phyloP scores from a whole-genome alignment of 495 filamentous ascomycete species.

The Chaetomium tenue region DNA sequence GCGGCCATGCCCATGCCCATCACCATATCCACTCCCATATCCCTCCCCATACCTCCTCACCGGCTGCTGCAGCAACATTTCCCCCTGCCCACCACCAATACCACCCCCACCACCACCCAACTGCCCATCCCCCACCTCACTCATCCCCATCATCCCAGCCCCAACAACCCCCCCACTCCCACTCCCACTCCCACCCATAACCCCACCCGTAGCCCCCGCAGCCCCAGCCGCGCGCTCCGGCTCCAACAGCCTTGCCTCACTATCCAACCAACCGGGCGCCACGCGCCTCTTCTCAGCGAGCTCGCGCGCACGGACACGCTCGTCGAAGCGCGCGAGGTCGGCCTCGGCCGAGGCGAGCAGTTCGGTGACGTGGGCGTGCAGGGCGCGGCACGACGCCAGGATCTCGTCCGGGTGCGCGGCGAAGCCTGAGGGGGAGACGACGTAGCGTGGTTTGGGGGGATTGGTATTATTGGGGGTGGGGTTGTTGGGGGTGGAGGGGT shows the following conservation, averaged over 20 bases:
- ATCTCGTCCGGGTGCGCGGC: slow-evolving; percentile 80
- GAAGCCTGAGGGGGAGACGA: slow-evolving; percentile 70
- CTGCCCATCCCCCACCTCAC: neutral
- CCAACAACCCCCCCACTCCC: slow-evolving; percentile 33
- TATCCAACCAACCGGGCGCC: slow-evolving; percentile 93
- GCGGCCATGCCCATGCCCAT: slow-evolving; percentile 26
- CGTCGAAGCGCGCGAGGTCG: slow-evolving; percentile 68
- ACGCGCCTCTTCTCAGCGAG: slow-evolving; percentile 87
- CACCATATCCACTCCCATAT: slow-evolving; percentile 3
- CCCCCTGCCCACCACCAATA: slow-evolving; percentile 42
- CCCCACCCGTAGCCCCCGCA: neutral
- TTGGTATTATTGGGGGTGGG: slow-evolving; percentile 15
- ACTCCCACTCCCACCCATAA: slow-evolving; percentile 12
- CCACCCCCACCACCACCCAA: slow-evolving; percentile 33
- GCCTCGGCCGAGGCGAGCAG: slow-evolving; percentile 61
- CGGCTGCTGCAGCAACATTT: slow-evolving; percentile 17
- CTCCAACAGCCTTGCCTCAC: slow-evolving; percentile 78
- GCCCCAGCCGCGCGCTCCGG: slow-evolving; percentile 54
- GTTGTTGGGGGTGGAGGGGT: slow-evolving; percentile 40
- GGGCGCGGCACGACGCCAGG: slow-evolving; percentile 69
- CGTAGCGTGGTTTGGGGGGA: slow-evolving; percentile 57
- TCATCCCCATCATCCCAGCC: too few species aligned
- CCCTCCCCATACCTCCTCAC: neutral
- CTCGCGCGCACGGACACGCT: slow-evolving; percentile 68
- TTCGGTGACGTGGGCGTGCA: slow-evolving; percentile 70